These are phyloP conservation scores for Phytophthora cactorum DNA, from an alignment of 352 stramenopile genomes.

Conservation along the genomic window DNA sequence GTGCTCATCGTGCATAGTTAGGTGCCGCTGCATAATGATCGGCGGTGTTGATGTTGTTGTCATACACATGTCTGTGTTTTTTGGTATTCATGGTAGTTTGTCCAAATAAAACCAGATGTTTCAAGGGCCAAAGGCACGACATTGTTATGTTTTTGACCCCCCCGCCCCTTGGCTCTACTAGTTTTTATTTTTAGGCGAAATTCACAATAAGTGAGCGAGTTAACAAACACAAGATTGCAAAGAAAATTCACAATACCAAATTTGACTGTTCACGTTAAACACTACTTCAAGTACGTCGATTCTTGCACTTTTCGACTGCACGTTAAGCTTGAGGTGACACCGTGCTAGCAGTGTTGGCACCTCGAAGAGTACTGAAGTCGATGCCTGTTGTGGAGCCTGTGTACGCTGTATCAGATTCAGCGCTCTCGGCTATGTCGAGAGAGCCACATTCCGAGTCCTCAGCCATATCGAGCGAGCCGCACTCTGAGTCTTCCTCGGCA, in stretches of 20 bases:
- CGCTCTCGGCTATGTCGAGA: conserved; percentile 37
- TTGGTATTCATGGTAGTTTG: conserved; percentile 1
- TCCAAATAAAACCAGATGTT: background rate
- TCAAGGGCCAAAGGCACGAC: no score
- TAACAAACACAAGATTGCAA: no score
- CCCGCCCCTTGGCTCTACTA: no score
- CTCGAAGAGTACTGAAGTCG: conserved; percentile 39
- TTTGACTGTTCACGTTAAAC: background rate
- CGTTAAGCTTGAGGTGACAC: conserved; percentile 34
- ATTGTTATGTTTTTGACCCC: no score
- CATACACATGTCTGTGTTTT: background rate
- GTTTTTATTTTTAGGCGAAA: no score
- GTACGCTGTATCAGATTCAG: conserved; percentile 25
- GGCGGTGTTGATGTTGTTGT: background rate
- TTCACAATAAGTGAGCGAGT: no score
- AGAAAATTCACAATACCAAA: no score
- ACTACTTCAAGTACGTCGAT: conserved; percentile 28
- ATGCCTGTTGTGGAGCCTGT: conserved; percentile 38
- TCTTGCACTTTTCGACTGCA: background rate
- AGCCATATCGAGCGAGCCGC: conserved; percentile 34
- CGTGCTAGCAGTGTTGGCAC: conserved; percentile 20
- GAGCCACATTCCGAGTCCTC: conserved; percentile 33
- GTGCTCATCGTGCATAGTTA: background rate
- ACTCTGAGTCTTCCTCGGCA: conserved; percentile 29
- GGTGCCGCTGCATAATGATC: background rate